Evolutionary conservation across 768 basidiomycete species (phyloP), one percentile per base, ranked within the genome.

Genomic region (Leucocoprinus birnbaumii): DNA sequence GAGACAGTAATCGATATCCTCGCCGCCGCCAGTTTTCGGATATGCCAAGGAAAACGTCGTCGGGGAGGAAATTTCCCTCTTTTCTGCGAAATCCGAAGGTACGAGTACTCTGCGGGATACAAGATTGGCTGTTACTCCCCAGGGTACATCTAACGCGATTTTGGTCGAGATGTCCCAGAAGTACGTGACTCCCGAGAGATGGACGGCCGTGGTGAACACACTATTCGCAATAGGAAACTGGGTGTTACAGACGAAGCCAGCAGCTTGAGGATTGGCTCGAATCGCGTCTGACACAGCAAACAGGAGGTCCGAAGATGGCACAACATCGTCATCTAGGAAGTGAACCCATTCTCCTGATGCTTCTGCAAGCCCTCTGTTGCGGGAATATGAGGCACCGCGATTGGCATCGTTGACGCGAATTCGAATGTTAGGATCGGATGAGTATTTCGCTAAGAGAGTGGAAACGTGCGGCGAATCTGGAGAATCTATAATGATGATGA

Each of bases 71-170:
- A 50, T 50, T 18, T 18, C 37, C 8, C 22, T 14, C 38, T 38
- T n/a, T 7, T 7, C 13, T 14, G 9, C 38, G 13, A 38, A 13
- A n/a, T 38, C 9, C 16, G 9, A n/a, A n/a, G 26, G 26, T 10
- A 50, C 8, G 18, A 38, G 22, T 18, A 24, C 48, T 21, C 48
- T 34, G 2, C 80, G 75, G 3, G 71, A 71, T 21, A 84, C 76
- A 16, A 85, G 72, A 59, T 83, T 84, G 0, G 82, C 83, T 0
- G 84, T 83, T 2, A 83, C 80, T 1, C 84, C 83, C 84, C 84
- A 85, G 0, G 84, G 83, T 35, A 84, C 61, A 51, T 84, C 80
- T 16, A 62, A 58, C 0, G 63, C 46, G 55, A 78, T 71, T 63
- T 83, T 83, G 8, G 61, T 60, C 0, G 84, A 79, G 46, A 85